Conservation (phyloP, 805 yeast species). For the Metschnikowia corniflorae region DNA sequence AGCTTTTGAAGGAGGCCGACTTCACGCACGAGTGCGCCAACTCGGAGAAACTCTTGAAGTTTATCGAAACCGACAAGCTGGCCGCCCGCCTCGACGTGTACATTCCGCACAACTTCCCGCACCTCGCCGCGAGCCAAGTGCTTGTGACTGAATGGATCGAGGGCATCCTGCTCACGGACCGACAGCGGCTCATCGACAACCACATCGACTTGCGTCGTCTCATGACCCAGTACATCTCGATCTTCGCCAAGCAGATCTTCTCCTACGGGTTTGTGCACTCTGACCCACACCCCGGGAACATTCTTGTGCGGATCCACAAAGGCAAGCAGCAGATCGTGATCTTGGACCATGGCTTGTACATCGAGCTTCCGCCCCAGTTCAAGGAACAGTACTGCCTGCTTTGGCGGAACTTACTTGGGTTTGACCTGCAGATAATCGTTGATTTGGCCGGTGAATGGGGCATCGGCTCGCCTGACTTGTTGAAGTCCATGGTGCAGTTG, state of each 20-base stretch:
- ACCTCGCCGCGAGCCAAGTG: constrained; percentile 47
- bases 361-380: constrained; percentile 48
- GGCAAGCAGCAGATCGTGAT: constrained; percentile 57
- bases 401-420: constrained; percentile 60
- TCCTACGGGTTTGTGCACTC: constrained; percentile 67
- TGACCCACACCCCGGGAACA: constrained; percentile 81
- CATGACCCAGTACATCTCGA: constrained; percentile 48
- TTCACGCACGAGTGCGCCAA: constrained; percentile 56
- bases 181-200: constrained; percentile 36
- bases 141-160: constrained; percentile 75
- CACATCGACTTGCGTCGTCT: constrained; percentile 39
- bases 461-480: constrained; percentile 57
- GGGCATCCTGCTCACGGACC: constrained; percentile 55
- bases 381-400: constrained; percentile 53
- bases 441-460: constrained; percentile 63
- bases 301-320: constrained; percentile 46
- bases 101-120: constrained; percentile 51
- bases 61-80: constrained; percentile 42
- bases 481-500: constrained; percentile 54
- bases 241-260: constrained; percentile 58
- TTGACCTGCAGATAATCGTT: constrained; percentile 46
- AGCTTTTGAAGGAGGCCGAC: constrained; percentile 58
- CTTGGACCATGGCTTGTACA: constrained; percentile 73
- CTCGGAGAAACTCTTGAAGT: constrained; percentile 36
- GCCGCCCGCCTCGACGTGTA: constrained; percentile 41